Base-by-base conservation (phyloP, 2,329 filamentous ascomycete genomes). In the Coniella lustricola region DNA sequence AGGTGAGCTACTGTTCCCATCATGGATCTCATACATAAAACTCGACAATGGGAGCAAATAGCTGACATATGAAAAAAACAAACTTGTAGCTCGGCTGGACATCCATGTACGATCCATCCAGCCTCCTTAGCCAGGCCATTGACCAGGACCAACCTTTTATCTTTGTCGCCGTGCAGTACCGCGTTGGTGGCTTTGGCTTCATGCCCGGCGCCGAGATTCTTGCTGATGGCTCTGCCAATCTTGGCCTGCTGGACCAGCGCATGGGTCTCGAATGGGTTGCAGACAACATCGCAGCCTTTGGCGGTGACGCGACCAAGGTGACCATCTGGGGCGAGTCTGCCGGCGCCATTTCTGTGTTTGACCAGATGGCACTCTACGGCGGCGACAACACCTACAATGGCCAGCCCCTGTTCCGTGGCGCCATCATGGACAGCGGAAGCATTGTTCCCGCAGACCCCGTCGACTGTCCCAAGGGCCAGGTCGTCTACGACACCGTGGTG, bases 281-380 rank as follows among this genome's bases (percentile, higher is more conserved):
- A 7, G 84, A 88, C 57, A 88, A 90, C 55, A 88, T 91, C 49
- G 80, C 69, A 1, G 73, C 79, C 0, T 94, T 93, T 60, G 88
- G 88, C 9, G 88, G 88, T 13, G 86, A 91, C 60, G 82, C 85
- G 0, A 70, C 72, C n/a, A 85, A 85, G 62, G 85, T 90, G 5
- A 90, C 85, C 0, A 83, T 91, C 51, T 89, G 83, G 82, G 87
- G 87, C 20, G 82, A 90, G 60, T 82, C 76, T 2, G 82, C 84
- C 0, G 83, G 84, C 0, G 69, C 80, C 13, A 88, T 90, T 53
- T 89, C 84, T 0, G 84, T 87, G 1, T 76, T 85, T 42, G 79
- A 90, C 58, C 87, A 91, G 56, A 88, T 89, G 77, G 69, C 79
- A 1, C 69, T 90, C 10, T 89, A 87, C 56, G 76, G 80, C 31